These are phyloP conservation scores for Intubia oerlemansii DNA, from an alignment of 2,329 filamentous ascomycete genomes.

Conservation along the genomic window DNA sequence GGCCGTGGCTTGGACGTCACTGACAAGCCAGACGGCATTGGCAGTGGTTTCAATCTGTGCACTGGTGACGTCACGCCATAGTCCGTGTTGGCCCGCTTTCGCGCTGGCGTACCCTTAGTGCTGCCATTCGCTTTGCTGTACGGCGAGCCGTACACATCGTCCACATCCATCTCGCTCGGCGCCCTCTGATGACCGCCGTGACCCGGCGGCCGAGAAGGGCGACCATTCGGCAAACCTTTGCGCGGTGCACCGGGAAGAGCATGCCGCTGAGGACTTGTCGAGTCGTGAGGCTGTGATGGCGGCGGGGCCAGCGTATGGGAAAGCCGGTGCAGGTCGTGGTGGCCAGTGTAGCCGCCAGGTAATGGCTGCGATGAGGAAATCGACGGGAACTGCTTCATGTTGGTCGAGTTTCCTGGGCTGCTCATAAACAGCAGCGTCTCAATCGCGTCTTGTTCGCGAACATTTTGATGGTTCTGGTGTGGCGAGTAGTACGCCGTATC, in stretches of 20 bases:
- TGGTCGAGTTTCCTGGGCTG: conserved; percentile 50
- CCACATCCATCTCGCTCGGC: conserved; percentile 26
- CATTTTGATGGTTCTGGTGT: conserved; percentile 46
- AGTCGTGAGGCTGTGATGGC: too few species aligned
- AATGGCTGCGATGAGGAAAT: conserved; percentile 15
- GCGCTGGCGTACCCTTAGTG: too few species aligned
- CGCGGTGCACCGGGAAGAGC: conserved; percentile 26
- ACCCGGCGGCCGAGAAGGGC: conserved; percentile 12
- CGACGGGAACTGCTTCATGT: conserved; percentile 32
- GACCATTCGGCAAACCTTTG: conserved; percentile 28
- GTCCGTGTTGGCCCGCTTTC: too few species aligned
- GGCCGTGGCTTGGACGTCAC: conserved; percentile 17
- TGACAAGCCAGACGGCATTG: conserved; percentile 27
- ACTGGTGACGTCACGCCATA: too few species aligned
- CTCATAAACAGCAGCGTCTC: conserved; percentile 68
- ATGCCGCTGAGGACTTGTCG: conserved; percentile 13
- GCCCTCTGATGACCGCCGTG: conserved; percentile 5
- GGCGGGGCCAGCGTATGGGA: conserved; percentile 12
- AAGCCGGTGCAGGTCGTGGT: conserved; percentile 4
- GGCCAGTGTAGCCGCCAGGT: conserved; percentile 17
- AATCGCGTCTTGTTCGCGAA: conserved; percentile 61
- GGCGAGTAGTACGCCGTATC: conserved; percentile 46
- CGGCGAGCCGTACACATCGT: conserved; percentile 17
- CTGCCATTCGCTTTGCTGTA: too few species aligned
- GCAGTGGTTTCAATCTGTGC: too few species aligned